Conservation (phyloP, 2,329 filamentous ascomycete species). For the Aureobasidium sp. region DNA sequence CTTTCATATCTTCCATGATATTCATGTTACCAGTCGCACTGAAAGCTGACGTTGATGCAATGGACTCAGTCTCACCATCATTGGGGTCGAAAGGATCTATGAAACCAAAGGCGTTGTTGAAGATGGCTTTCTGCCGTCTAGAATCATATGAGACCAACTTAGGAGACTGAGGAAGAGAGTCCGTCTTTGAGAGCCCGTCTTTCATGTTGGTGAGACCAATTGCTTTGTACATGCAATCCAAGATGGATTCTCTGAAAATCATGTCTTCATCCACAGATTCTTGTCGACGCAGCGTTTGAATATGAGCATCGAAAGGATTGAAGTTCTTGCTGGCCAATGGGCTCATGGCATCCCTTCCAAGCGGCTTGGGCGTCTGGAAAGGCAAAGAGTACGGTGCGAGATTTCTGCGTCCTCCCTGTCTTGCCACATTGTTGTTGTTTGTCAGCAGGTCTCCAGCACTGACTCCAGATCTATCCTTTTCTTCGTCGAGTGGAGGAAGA, state of each 20-base stretch:
- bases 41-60: constrained; percentile 44
- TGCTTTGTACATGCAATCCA: constrained; percentile 93
- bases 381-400: constrained; percentile 44
- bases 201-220: constrained; percentile 71
- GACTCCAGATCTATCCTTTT: constrained; percentile 35
- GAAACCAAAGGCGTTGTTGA: constrained; percentile 83
- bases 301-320: constrained; percentile 33
- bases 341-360: constrained; percentile 32
- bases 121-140: constrained; percentile 68
- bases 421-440: constrained; percentile 61
- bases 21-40: constrained; percentile 56
- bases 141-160: constrained; percentile 78
- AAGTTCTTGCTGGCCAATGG: constrained; percentile 40
- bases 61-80: constrained; percentile 83
- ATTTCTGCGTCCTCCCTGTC: constrained; percentile 48
- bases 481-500: neutral
- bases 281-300: constrained; percentile 54
- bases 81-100: constrained; percentile 77
- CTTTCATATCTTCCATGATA: constrained; percentile 71
- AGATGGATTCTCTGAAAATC: constrained; percentile 78
- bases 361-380: constrained; percentile 34
- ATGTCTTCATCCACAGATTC: constrained; percentile 84
- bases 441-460: constrained; percentile 64
- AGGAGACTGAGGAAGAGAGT: constrained; percentile 80
- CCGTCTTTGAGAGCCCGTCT: constrained; percentile 57